Evolutionary conservation across 2,329 filamentous ascomycete genomes (phyloP).

Genomic region (Rhinocladiella similis): DNA sequence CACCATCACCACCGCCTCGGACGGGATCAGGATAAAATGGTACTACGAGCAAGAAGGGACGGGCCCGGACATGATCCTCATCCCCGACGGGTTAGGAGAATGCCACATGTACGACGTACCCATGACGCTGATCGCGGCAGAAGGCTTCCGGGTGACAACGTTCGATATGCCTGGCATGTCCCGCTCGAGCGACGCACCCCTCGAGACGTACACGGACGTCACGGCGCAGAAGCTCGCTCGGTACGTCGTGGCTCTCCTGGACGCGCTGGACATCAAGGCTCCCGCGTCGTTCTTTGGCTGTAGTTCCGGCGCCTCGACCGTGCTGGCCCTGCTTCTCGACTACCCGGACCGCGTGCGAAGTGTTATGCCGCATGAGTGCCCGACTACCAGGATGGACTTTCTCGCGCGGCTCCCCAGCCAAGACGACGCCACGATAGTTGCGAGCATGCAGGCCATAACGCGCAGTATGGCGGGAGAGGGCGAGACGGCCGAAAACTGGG

Average conservation of each 20-base stretch:
- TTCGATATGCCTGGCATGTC: slow-evolving; percentile 21
- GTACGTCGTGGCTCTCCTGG: slow-evolving; percentile 2
- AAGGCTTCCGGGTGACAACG: slow-evolving; percentile 11
- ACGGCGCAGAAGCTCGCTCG: slow-evolving; percentile 7
- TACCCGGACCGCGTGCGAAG: no score
- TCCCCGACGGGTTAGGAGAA: slow-evolving; percentile 16
- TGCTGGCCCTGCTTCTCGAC: no score
- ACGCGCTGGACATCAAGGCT: slow-evolving; percentile 4
- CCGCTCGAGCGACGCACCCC: slow-evolving; percentile 4
- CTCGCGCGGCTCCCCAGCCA: no score
- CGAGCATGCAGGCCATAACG: no score
- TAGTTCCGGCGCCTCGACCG: no score
- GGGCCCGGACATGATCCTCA: slow-evolving; percentile 10
- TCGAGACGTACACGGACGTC: slow-evolving; percentile 10
- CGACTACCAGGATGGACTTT: no score
- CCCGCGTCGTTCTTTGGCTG: background rate
- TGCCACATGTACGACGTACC: slow-evolving; percentile 13
- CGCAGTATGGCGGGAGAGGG: no score
- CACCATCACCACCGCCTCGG: no score
- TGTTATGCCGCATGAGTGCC: no score
- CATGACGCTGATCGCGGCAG: slow-evolving; percentile 8
- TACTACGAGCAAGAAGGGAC: slow-evolving; percentile 15
- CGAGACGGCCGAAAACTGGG: no score
- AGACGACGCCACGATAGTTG: no score
- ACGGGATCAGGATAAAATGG: slow-evolving; percentile 15